Evolutionary conservation across 805 yeast species (phyloP), one percentile per base, ranked within the genome.

Genomic region (Candida caryicola): DNA sequence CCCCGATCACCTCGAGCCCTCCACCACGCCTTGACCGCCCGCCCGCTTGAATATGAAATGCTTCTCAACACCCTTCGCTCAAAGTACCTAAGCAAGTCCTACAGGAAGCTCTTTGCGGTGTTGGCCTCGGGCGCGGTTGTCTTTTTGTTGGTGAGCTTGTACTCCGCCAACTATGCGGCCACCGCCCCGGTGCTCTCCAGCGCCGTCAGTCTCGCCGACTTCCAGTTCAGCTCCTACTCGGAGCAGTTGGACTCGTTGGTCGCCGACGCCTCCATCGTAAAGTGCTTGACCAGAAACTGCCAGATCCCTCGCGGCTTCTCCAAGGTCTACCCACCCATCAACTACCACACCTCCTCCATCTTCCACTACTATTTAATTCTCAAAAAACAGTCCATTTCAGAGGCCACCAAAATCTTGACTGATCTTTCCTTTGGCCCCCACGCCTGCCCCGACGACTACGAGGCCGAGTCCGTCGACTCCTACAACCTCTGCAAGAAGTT

Each of bases 261-360:
- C 25, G 37, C 41, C 9, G 45, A 43, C 13, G 17, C 43, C 5
- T 29, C 37, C 23, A 36, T 43, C 38, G 26, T 46, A 34, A 41
- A 37, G 30, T 43, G 46, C 27, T 31, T 40, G 32, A 17, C 41
- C 29, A 21, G 27, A 3, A 33, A 13, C 17, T 40, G 47, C 37
- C 29, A 26, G 10, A 41, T 28, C 2, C 45, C 50, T 15, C 32
- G 17, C 4, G 50, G 50, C 15, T 46, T 37, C 35, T 16, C 34
- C 28, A 38, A 43, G 23, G 23, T 46, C 13, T 31, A 14, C 29
- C 50, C 50, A 1, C 43, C 46, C 4, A 33, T 46, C 30, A 41
- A 39, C 31, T 40, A 30, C 21, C 26, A 23, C n/a, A 12, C 23
- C 10, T 27, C 26, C 31, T 8, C 23, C 9, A 28, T 37, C 19